These are phyloP conservation scores for Hypsizygus marmoreus DNA, from an alignment of 768 basidiomycete species.

Conservation along the genomic window DNA sequence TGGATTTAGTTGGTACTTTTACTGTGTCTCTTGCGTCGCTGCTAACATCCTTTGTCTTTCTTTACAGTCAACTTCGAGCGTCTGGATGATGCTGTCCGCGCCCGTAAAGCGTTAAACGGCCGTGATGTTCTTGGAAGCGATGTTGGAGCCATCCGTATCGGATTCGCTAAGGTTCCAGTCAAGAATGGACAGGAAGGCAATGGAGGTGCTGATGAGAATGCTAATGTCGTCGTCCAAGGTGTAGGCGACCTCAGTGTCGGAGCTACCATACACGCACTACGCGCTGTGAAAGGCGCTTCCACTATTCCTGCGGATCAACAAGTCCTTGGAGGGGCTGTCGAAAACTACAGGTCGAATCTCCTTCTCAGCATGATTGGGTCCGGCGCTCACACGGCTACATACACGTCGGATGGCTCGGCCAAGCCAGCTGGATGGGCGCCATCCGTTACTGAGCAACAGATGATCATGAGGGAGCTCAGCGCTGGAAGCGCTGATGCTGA, in stretches of 20 bases:
- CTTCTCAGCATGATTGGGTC: conserved; percentile 86
- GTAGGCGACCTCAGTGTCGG: conserved; percentile 85
- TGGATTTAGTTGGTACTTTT: conserved; percentile 66
- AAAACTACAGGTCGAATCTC: conserved; percentile 94
- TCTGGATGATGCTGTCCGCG: conserved; percentile 93
- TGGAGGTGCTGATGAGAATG: conserved; percentile 60
- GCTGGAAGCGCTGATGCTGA: conserved; percentile 78
- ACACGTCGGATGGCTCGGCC: conserved; percentile 53
- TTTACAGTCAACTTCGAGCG: conserved; percentile 91
- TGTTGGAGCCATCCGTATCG: conserved; percentile 95
- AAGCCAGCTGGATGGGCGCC: conserved; percentile 71
- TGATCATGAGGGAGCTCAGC: conserved; percentile 94
- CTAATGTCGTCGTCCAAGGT: conserved; percentile 73
- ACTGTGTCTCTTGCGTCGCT: conserved; percentile 6
- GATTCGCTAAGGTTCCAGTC: conserved; percentile 94
- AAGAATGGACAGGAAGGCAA: conserved; percentile 76
- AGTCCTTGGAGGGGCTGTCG: conserved; percentile 85
- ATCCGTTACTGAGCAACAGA: conserved; percentile 90
- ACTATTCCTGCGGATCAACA: conserved; percentile 94
- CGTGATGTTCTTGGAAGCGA: conserved; percentile 95
- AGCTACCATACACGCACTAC: conserved; percentile 84
- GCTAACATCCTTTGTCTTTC: conserved; percentile 12
- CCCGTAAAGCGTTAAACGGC: conserved; percentile 93
- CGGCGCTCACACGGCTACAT: conserved; percentile 63
- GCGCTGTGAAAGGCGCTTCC: conserved; percentile 88